These are phyloP conservation scores for Macadamia tetraphylla DNA, from an alignment of 164 flowering plant species.

Conservation along the genomic window DNA sequence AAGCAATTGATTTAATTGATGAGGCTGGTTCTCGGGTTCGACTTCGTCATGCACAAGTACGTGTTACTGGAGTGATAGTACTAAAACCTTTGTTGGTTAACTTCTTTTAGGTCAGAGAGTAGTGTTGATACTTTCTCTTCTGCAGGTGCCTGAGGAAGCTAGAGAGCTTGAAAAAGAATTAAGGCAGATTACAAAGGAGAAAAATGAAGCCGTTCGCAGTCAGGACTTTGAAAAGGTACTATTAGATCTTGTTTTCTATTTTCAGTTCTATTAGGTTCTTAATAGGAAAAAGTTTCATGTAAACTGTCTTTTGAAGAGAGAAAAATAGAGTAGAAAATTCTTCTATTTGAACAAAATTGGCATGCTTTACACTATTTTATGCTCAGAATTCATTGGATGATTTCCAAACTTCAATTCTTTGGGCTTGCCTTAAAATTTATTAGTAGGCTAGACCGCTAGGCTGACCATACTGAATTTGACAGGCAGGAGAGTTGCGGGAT, in stretches of 20 bases:
- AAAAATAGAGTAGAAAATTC: too few species aligned
- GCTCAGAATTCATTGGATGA: not conserved
- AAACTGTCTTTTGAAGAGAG: too few species aligned
- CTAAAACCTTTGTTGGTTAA: not conserved
- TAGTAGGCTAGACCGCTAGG: not conserved
- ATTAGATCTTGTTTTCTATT: too few species aligned
- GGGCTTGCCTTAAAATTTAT: not conserved
- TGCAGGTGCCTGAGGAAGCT: slow-evolving; percentile 93
- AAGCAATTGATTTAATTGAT: slow-evolving; percentile 96
- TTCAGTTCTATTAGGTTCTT: too few species aligned
- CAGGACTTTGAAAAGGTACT: slow-evolving; percentile 93
- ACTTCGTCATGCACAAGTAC: slow-evolving; percentile 91
- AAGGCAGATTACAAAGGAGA: slow-evolving; percentile 84
- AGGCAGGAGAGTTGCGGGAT: slow-evolving; percentile 84
- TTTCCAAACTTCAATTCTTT: not conserved
- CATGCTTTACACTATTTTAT: not conserved
- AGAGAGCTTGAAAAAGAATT: slow-evolving; percentile 92
- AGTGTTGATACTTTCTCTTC: not conserved
- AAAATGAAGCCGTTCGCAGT: slow-evolving; percentile 81
- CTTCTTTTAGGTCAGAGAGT: not conserved
- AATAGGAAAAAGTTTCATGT: too few species aligned
- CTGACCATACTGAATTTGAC: slow-evolving; percentile 12
- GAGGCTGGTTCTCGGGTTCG: slow-evolving; percentile 99
- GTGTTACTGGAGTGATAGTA: not conserved
- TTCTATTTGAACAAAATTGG: not conserved